These are phyloP conservation scores for Barnettozyma hawaiiensis DNA, from an alignment of 1,139 yeast genomes.

Conservation along the genomic window DNA sequence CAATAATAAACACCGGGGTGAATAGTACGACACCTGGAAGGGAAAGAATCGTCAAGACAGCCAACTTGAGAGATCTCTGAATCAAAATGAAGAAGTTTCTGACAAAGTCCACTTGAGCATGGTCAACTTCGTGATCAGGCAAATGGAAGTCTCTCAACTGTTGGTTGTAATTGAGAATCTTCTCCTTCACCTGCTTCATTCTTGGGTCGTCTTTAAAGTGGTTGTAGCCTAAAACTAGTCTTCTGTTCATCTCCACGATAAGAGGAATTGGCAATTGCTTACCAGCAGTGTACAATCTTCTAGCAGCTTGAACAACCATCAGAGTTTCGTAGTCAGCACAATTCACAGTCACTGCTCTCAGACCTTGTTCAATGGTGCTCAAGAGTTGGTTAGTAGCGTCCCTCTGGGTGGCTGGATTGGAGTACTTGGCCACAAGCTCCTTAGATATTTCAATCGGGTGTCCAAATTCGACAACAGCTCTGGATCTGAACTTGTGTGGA, in stretches of 20 bases:
- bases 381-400: slow-evolving; percentile 70
- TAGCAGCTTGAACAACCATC: slow-evolving; percentile 88
- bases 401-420: slow-evolving; percentile 57
- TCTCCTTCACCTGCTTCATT: slow-evolving; percentile 51
- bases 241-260: slow-evolving; percentile 83
- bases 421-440: slow-evolving; percentile 60
- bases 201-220: slow-evolving; percentile 68
- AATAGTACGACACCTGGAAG: slow-evolving; percentile 83
- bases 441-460: slow-evolving; percentile 69
- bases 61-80: slow-evolving; percentile 48
- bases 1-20: slow-evolving; percentile 69
- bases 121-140: slow-evolving; percentile 87
- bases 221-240: slow-evolving; percentile 75
- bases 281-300: slow-evolving; percentile 81
- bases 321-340: slow-evolving; percentile 91
- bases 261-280: slow-evolving; percentile 72
- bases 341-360: slow-evolving; percentile 85
- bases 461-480: slow-evolving; percentile 95
- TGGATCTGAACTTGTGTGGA: slow-evolving; percentile 88
- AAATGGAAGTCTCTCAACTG: slow-evolving; percentile 62
- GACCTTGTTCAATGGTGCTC: slow-evolving; percentile 65
- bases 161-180: slow-evolving; percentile 64
- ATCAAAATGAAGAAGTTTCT: slow-evolving; percentile 43
- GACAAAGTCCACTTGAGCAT: slow-evolving; percentile 47
- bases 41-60: slow-evolving; percentile 53